Base-by-base conservation (phyloP, 2,329 filamentous ascomycete genomes). In the Chaetomiaceae sp. region DNA sequence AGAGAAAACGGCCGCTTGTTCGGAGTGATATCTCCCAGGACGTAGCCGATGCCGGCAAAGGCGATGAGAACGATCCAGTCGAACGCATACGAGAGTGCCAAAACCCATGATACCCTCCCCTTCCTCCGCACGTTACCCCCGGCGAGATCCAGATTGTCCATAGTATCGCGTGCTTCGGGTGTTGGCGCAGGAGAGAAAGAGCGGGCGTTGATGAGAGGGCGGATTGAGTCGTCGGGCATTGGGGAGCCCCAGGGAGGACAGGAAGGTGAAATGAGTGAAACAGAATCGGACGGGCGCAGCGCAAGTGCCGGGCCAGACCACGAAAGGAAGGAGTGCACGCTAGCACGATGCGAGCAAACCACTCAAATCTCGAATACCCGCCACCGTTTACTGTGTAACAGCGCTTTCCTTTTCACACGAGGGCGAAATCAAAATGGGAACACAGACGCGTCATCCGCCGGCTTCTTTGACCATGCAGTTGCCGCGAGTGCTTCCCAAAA, bases 1-100 rank as follows among this genome's bases (percentile, higher is more conserved):
- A 89, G 77, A 30, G 81, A 84, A 67, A 94, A 92, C 0, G 85
- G 84, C 32, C 84, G 77, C 61, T 82, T 81, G 63, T 84, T 87
- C 0, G 87, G 87, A 1, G 76, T 73, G 47, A 84, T 71, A 41
- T 73, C 72, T 55, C 79, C 80, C 60, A 89, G 77, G 6, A 76
- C 75, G 51, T 73, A 78, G 51, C 84, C 84, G 33, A 87, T 71
- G 13, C 74, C 76, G 23, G 77, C 82, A 20, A 82, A 79, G 16
- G 69, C 75, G 34, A 86, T 69, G 53, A 88, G 79, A 54, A 88
- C 74, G 42, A 86, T 65, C 88, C 88, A 92, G 71, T 92, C 88
- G 54, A 88, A 71, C 43, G 85, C 70, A 66, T 91, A 91, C 4
- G 86, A 87, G 9, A 81, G 63, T 37, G 85, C 66, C 36, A 90